Evolutionary conservation across 768 basidiomycete species (phyloP).

Genomic region (Russula sp.): DNA sequence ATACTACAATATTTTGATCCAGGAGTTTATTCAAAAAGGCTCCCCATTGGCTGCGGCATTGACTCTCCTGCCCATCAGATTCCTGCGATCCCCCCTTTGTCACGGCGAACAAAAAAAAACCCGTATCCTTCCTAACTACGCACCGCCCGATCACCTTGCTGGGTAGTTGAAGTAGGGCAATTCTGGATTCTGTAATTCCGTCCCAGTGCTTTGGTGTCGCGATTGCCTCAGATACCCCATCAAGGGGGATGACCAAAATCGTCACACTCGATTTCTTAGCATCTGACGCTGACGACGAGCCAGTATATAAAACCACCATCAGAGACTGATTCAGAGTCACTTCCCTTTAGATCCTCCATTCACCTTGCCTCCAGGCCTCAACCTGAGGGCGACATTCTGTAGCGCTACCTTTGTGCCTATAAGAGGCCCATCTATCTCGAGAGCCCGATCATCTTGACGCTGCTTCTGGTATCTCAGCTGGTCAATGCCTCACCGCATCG

Average conservation of each 20-base stretch:
- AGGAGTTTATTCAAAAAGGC: not conserved
- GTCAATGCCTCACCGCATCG: conserved; percentile 3
- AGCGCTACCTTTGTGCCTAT: not conserved
- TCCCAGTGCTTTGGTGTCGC: not conserved
- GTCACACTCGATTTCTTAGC: not conserved
- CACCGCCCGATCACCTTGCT: not conserved
- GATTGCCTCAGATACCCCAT: not conserved
- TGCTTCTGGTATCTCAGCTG: not conserved
- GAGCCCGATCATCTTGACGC: not conserved
- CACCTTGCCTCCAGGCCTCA: not conserved
- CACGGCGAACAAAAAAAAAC: not conserved
- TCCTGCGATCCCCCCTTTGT: not conserved
- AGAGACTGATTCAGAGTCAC: not conserved
- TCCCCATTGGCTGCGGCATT: not conserved
- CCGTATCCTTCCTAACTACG: not conserved
- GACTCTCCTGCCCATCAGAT: not conserved
- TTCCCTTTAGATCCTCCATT: not conserved
- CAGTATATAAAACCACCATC: conserved; percentile 14
- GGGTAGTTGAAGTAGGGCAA: not conserved
- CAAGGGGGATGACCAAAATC: not conserved
- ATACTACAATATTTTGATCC: not conserved
- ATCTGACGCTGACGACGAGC: not conserved
- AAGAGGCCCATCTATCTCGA: not conserved
- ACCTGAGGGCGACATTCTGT: not conserved
- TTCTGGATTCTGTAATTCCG: not conserved